These are phyloP conservation scores for Fusarium protoensiforme DNA, from an alignment of 2,329 filamentous ascomycete genomes.

Conservation along the genomic window DNA sequence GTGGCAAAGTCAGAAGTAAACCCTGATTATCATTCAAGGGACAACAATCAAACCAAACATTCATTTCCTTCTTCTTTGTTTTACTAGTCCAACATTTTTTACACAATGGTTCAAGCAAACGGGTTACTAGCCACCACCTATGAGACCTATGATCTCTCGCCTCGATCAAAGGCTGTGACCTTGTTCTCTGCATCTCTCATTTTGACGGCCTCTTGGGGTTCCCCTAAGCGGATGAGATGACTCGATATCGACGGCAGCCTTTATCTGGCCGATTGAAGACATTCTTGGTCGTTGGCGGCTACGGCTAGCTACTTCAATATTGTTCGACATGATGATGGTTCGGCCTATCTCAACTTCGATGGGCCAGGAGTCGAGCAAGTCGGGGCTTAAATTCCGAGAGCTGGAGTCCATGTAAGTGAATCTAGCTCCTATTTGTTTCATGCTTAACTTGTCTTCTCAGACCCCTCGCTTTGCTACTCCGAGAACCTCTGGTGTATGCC, in stretches of 20 bases:
- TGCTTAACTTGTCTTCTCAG: neutral
- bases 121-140: neutral
- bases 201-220: neutral
- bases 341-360: neutral
- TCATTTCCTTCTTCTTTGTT: neutral
- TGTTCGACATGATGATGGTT: neutral
- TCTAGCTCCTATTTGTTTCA: neutral
- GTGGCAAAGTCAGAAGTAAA: neutral
- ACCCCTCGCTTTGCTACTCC: neutral
- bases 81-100: neutral
- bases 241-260: neutral
- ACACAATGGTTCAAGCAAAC: neutral
- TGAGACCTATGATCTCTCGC: neutral
- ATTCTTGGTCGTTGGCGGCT: neutral
- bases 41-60: neutral
- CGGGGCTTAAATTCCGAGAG: neutral
- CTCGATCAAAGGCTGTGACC: neutral
- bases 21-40: neutral
- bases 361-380: neutral
- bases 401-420: neutral
- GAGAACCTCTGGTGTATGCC: neutral
- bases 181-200: neutral
- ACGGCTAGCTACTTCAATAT: neutral
- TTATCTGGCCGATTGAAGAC: neutral
- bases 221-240: neutral